These are phyloP conservation scores for Blastobotrys illinoisensis DNA, from an alignment of 1,139 yeast genomes.

Conservation along the genomic window DNA sequence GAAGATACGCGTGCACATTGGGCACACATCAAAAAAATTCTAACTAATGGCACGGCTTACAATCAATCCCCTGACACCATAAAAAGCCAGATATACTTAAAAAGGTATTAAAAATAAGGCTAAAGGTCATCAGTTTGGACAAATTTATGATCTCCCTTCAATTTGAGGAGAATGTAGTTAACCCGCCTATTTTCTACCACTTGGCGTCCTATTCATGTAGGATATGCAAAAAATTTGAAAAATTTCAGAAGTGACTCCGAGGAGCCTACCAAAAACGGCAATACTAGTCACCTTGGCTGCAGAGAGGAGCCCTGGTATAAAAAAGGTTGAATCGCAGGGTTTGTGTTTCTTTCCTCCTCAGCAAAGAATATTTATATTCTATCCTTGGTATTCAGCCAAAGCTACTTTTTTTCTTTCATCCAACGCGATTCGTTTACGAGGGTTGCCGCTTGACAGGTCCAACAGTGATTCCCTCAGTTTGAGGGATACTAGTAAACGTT, in stretches of 20 bases:
- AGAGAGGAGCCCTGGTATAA: background rate
- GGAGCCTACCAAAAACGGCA: background rate
- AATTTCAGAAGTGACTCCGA: background rate
- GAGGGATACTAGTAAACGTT: slow-evolving; percentile 10
- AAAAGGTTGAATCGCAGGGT: background rate
- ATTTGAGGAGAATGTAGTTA: background rate
- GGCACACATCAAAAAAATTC: background rate
- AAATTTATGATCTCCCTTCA: background rate
- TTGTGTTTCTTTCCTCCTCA: background rate
- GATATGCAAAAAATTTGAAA: background rate
- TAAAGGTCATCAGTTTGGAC: no score
- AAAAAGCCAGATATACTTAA: no score
- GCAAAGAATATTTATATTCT: background rate
- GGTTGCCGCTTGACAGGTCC: slow-evolving; percentile 24
- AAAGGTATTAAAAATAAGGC: no score
- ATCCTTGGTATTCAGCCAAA: background rate
- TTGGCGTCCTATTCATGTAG: background rate
- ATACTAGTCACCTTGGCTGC: background rate
- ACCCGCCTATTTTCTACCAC: background rate
- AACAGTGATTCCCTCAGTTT: slow-evolving; percentile 20
- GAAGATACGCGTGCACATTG: background rate
- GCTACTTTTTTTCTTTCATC: background rate
- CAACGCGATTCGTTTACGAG: slow-evolving; percentile 16
- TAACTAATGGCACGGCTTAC: no score
- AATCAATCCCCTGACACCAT: no score